A percentile compares a stretch with the other conserved stretches of the same genome.
Conservation (phyloP, 1,284 basidiomycete species). For the Rhodotorula glutinis region DNA sequence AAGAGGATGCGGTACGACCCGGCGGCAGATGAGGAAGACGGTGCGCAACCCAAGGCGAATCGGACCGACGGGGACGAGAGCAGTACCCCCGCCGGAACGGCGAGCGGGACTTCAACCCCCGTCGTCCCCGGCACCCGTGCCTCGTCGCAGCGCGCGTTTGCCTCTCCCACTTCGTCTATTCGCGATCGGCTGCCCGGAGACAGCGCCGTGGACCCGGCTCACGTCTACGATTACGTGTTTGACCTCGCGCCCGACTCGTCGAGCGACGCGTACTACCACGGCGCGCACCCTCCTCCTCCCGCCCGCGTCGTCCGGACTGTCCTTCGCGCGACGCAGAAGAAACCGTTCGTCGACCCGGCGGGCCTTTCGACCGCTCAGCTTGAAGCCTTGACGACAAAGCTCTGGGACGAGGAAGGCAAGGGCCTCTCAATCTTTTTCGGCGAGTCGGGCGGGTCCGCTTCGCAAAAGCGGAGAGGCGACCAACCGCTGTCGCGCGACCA, state of each 20-base stretch:
- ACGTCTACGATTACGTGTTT: constrained; percentile 35
- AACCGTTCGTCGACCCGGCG: constrained; percentile 31
- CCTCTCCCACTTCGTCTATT: background rate
- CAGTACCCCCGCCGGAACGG: background rate
- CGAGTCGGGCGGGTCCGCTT: background rate
- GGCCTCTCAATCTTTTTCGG: constrained; percentile 25
- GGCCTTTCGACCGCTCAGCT: constrained; percentile 23
- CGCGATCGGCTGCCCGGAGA: background rate
- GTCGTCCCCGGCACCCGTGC: background rate
- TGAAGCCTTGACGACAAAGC: constrained; percentile 6
- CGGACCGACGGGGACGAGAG: background rate
- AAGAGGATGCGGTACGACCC: constrained; percentile 29
- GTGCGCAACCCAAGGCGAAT: too few relatives aligned
- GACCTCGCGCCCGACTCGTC: constrained; percentile 27
- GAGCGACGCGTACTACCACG: constrained; percentile 38
- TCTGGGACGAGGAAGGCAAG: constrained; percentile 27
- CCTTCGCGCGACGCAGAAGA: constrained; percentile 16
- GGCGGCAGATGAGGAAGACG: background rate
- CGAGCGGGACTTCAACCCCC: background rate
- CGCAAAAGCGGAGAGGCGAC: background rate
- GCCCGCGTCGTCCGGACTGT: constrained; percentile 28
- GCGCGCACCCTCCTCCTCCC: constrained; percentile 35
- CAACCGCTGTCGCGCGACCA: constrained; percentile 21
- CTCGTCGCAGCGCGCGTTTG: background rate
- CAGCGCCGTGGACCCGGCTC: constrained; percentile 18